Base-by-base conservation (phyloP, 306 rosid species). In the Adenanthera pavonina region DNA sequence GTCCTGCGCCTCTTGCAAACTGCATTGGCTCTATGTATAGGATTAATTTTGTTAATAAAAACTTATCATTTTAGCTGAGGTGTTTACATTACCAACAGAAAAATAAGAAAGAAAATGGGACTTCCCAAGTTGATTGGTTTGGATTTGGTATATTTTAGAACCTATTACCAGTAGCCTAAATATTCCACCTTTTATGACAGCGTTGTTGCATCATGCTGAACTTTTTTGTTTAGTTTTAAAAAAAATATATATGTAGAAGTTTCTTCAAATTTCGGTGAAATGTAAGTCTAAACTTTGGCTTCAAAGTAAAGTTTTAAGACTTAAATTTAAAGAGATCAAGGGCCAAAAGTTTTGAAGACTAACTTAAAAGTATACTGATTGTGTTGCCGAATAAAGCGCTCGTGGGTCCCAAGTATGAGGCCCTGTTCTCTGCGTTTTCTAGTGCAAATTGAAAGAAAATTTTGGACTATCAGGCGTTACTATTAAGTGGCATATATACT, bases 351-450 rank as follows among this genome's bases (percentile, higher is more conserved):
- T 69, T 44, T 44, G 56, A 11, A 12, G 33, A 43, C 74, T 44
- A 19, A 25, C 46, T 19, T 44, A 10, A 41, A 69, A 7, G 19
- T 36, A 36, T 25, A 15, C 54, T 25, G 59, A 78, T 57, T 46
- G 38, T 34, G 67, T 64, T 64, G 49, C 52, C 68, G 72, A 77
- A 79, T 51, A 74, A 38, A 76, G 74, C 25, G 61, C 49, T 48
- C 0, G 53, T 66, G 78, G 87, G 81, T 72, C 85, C 78, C 61
- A 79, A 77, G 38, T 48, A 10, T n/a, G 5, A 17, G 16, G 3
- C 48, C 41, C 56, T n/a, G 11, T 68, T 68, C 41, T n/a, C 51
- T 56, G 34, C 41, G 20, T 82, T 76, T 68, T 53, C 66, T 44
- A n/a, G 47, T 76, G 69, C 60, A 51, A 53, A 57, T 47, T 38